Base-by-base conservation (phyloP, 75 land plant genomes). In the Cryptomeria japonica region DNA sequence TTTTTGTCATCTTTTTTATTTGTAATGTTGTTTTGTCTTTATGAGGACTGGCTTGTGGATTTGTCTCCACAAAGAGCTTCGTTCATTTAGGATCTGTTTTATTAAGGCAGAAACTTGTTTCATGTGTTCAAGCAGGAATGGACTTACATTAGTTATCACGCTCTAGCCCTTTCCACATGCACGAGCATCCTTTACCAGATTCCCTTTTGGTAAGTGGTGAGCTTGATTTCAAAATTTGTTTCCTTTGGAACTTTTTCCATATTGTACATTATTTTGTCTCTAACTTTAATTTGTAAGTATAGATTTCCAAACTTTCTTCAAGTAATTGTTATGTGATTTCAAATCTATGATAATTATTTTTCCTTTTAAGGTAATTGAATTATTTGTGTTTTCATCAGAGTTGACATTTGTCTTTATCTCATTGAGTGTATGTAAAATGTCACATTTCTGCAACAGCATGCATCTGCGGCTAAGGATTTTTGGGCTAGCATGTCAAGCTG, bases 191-290 rank as follows among this genome's bases (percentile, higher is more conserved):
- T 85, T 28, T 64, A 85, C 73, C 86, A 64, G 25, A 79, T 85
- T 22, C 86, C 86, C 13, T 85, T 85, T 85, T 64, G 76, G 86
- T 85, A 85, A 85, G 86, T 85, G 2, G n/a, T 32, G 36, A 85
- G 34, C 56, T 19, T 85, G 86, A 37, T 55, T 53, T 31, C 37
- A 25, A 55, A 2, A 36, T 42, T 80, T 5, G 11, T 42, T 42
- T 80, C 6, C 28, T 37, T 42, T 44, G 82, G 44, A 79, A 38
- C 22, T 79, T 79, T 79, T 36, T 79, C 39, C 28, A 15, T 38
- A 79, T 19, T 5, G 41, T 11, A 79, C 25, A 39, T 42, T 39
- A 79, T 5, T 79, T 38, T 79, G 46, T 79, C 41, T 79, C 10
- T 79, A 16, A 5, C 8, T 64, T 12, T 76, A 76, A 76, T 76